Conservation (phyloP, 192 early-diverging fungal genomes). For the Linnemannia elongata region DNA sequence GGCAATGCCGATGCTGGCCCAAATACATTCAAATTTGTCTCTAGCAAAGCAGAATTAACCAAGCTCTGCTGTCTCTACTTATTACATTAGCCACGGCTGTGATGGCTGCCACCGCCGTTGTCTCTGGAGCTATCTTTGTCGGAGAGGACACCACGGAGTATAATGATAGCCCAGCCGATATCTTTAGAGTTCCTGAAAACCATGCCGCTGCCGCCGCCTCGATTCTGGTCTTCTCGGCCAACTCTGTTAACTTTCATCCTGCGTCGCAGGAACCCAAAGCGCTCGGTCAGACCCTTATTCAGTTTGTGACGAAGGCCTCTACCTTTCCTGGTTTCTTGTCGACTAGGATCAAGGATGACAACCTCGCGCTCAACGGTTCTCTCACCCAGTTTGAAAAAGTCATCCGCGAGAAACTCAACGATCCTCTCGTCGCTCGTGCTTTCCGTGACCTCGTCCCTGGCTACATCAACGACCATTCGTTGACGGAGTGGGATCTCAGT, state of each 20-base stretch:
- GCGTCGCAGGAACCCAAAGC: neutral
- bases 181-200: neutral
- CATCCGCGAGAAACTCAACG: neutral
- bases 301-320: neutral
- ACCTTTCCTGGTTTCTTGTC: neutral
- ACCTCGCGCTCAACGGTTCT: neutral
- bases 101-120: slow-evolving; percentile 3
- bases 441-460: slow-evolving; percentile 4
- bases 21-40: too few species aligned
- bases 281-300: neutral
- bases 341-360: neutral
- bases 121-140: neutral
- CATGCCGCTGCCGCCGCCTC: neutral
- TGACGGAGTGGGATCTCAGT: neutral
- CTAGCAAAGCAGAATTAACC: too few species aligned
- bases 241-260: neutral
- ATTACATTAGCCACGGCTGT: neutral
- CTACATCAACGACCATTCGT: neutral
- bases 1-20: too few species aligned
- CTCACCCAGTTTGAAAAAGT: neutral
- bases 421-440: neutral
- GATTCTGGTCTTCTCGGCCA: neutral
- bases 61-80: too few species aligned
- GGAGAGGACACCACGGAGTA: slow-evolving; percentile 3
- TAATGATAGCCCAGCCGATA: neutral